These are phyloP conservation scores for Myochromella boudieri DNA, from an alignment of 768 basidiomycete species.

Conservation along the genomic window DNA sequence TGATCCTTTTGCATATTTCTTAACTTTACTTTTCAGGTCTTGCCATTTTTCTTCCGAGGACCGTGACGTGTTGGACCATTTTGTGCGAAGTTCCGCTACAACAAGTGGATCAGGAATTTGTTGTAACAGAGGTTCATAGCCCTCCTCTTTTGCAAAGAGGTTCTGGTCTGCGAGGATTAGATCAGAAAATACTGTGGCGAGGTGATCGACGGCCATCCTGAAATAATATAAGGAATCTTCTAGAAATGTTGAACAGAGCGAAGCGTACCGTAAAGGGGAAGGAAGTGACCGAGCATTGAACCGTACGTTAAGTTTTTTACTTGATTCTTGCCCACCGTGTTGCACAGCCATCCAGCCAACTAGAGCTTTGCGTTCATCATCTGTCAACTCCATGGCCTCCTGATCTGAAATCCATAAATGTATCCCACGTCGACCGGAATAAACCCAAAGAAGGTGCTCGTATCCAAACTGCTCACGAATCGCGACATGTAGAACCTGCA, in stretches of 20 bases:
- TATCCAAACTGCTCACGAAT: slow-evolving; percentile 92
- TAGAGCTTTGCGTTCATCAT: slow-evolving; percentile 84
- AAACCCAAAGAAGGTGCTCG: slow-evolving; percentile 91
- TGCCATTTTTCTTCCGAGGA: slow-evolving; percentile 75
- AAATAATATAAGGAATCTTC: neutral
- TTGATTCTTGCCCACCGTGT: slow-evolving; percentile 76
- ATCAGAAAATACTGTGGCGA: slow-evolving; percentile 58
- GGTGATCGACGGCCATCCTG: slow-evolving; percentile 46
- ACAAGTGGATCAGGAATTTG: slow-evolving; percentile 67
- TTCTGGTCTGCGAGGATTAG: slow-evolving; percentile 84
- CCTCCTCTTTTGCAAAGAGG: slow-evolving; percentile 68
- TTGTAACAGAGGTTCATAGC: slow-evolving; percentile 72
- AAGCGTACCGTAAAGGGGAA: slow-evolving; percentile 72
- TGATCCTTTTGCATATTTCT: slow-evolving; percentile 28
- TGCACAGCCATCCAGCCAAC: slow-evolving; percentile 88
- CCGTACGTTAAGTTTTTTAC: slow-evolving; percentile 80
- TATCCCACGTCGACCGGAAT: slow-evolving; percentile 97
- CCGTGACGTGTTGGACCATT: slow-evolving; percentile 57
- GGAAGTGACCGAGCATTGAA: slow-evolving; percentile 51
- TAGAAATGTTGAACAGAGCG: neutral
- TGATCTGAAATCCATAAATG: slow-evolving; percentile 96
- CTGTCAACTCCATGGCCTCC: slow-evolving; percentile 85
- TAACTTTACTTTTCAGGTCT: slow-evolving; percentile 50
- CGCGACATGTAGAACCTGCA: slow-evolving; percentile 76
- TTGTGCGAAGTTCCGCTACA: slow-evolving; percentile 44